These are phyloP conservation scores for Phytophthora sp. DNA, from an alignment of 352 stramenopile species.

Conservation along the genomic window DNA sequence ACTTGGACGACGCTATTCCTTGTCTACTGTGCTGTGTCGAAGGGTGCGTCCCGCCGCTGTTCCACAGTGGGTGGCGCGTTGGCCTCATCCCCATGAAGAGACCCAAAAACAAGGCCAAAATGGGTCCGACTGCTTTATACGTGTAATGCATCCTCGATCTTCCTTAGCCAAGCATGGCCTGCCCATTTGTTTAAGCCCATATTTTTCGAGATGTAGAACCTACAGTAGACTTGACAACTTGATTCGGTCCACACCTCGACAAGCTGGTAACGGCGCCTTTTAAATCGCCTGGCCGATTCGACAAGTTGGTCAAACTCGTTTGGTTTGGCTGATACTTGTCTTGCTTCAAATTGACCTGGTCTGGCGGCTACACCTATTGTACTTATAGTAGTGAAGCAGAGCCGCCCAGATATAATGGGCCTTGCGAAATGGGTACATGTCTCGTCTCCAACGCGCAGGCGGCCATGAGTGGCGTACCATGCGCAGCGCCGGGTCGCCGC, in stretches of 20 bases:
- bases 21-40: constrained; percentile 23
- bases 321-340: constrained; percentile 5
- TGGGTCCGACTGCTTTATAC: too few species aligned
- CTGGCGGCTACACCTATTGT: too few species aligned
- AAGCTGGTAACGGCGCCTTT: background rate
- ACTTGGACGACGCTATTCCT: constrained; percentile 7
- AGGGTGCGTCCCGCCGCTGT: constrained; percentile 12
- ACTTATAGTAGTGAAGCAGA: too few species aligned
- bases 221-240: too few species aligned
- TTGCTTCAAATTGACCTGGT: background rate
- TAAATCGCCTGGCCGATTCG: background rate
- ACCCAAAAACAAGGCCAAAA: constrained; percentile 9
- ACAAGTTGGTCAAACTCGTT: constrained; percentile 1
- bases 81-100: constrained; percentile 3
- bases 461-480: constrained; percentile 29
- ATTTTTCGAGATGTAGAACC: too few species aligned
- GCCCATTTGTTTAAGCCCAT: too few species aligned
- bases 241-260: background rate
- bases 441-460: constrained; percentile 27
- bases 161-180: too few species aligned
- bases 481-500: background rate
- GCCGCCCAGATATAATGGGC: too few species aligned
- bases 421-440: background rate
- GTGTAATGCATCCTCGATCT: too few species aligned
- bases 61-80: constrained; percentile 13